phyloP scores from a whole-genome alignment of 805 yeast genomes.

The Ogataea trehalophila region DNA sequence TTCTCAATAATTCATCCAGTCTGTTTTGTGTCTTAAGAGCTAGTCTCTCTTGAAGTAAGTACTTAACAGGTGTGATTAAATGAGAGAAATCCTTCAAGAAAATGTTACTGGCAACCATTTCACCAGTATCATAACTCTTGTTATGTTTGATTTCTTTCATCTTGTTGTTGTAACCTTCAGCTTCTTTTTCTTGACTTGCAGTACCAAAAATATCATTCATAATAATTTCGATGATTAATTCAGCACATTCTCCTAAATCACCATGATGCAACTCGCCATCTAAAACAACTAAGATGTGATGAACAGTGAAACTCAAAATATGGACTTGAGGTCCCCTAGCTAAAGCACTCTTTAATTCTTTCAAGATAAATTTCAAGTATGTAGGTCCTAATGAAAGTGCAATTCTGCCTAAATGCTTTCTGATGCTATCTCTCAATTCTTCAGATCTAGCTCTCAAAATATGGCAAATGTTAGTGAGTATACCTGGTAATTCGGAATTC shows the following conservation, averaged over 20 bases:
- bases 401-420: constrained; percentile 69
- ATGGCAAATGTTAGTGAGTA: constrained; percentile 83
- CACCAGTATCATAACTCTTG: constrained; percentile 84
- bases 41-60: constrained; percentile 58
- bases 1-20: constrained; percentile 70
- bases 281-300: constrained; percentile 59
- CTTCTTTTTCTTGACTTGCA: constrained; percentile 91
- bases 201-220: constrained; percentile 94
- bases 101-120: constrained; percentile 64
- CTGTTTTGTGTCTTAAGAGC: constrained; percentile 66
- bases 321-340: constrained; percentile 91
- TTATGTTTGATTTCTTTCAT: constrained; percentile 89
- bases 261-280: constrained; percentile 46
- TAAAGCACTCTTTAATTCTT: constrained; percentile 74
- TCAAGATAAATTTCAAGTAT: constrained; percentile 68
- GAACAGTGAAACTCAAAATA: constrained; percentile 84
- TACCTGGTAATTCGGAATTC: constrained; percentile 66
- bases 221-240: constrained; percentile 57
- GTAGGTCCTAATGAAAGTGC: constrained; percentile 62
- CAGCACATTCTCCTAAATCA: constrained; percentile 64
- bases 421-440: constrained; percentile 79
- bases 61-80: constrained; percentile 65
- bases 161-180: constrained; percentile 80
- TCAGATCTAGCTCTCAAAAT: constrained; percentile 80
- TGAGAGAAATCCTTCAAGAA: constrained; percentile 50